Evolutionary conservation across 768 basidiomycete genomes (phyloP), one percentile per base, ranked within the genome.

Genomic region (Phanerochaete carnosa): DNA sequence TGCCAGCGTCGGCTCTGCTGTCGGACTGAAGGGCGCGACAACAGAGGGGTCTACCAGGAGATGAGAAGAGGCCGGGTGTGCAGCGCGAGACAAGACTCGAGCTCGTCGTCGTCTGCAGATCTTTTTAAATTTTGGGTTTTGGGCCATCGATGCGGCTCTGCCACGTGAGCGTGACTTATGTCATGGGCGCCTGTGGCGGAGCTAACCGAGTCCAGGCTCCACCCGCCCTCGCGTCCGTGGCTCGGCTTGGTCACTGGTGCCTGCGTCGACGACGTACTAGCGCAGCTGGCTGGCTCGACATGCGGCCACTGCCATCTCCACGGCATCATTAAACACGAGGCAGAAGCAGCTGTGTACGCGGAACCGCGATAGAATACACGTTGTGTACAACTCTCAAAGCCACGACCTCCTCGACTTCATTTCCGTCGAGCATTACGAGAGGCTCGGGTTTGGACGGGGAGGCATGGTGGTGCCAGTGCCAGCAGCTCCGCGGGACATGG

Each of bases 1-100:
- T 90, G 84, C 75, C 66, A 69, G 63, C 66, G 50, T 55, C 61
- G 72, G 65, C 73, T 76, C 76, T 75, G 75, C 70, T 67, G 80
- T 76, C 82, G 76, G 62, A 68, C 64, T 45, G 49, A 35, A 61
- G 63, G 61, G 58, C 62, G 65, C 67, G 70, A 73, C 69, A 61
- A 60, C 69, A 71, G 65, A 66, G 64, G 43, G 50, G 19, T 45
- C 33, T 47, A 19, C 50, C 50, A 23, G 28, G 39, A 15, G 26
- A 8, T 8, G 22, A 51, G 32, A 29, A 51, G 30, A 28, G 37
- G 45, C 45, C 25, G 6, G 39, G 13, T 30, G 25, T 8, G 45
- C 25, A 32, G 45, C 23, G 23, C 37, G 49, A 23, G 15, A 26
- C 26, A 26, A 39, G 39, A 28, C 39, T 28, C 26, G 37, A 54